Base-by-base conservation (phyloP, 192 early-diverging fungal genomes). In the Chytriomyces sp. region DNA sequence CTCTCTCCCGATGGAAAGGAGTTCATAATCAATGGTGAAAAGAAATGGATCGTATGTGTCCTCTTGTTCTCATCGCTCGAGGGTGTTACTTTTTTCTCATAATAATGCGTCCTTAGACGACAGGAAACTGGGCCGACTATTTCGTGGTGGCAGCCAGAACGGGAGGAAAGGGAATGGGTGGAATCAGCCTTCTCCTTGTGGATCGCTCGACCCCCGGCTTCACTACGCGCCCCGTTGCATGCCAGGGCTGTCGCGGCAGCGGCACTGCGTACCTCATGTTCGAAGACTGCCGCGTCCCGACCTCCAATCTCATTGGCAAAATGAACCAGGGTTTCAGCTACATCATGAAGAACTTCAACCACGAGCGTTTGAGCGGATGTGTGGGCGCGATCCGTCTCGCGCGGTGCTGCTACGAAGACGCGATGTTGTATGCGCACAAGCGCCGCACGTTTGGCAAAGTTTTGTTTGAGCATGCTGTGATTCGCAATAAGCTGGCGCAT, bases 381-480 rank as follows among this genome's bases (percentile, higher is more conserved):
- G 88, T 93, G 67, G 91, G 93, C 76, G 90, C 91, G 30, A 92
- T 78, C 59, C 88, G 93, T 28, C 88, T 94, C 39, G 88, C 93
- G 28, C 91, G 93, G 74, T 92, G 93, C 30, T 94, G 93, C 69
- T 85, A 89, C 59, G 91, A 93, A 75, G 93, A 94, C 62, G 71
- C 88, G 14, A 65, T 93, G 69, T 88, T 89, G 75, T 93, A 93
- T 77, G 90, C 90, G 59, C 82, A 91, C 77, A 92, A 91, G 82
- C 87, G 93, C 59, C 81, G 86, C 78, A 94, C 93, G 5, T 94
- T 94, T 84, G 91, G 91, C 56, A 92, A 93, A 78, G 89, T 85
- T 71, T 80, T 94, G 12, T 76, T 94, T 58, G 90, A 94, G 58
- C 93, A 94, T 63, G 88, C 90, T 5, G 93, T 93, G 7, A 89